Percentiles rank a stretch among this genome's conserved stretches.
Evolutionary conservation across 2,329 filamentous ascomycete genomes (phyloP).

Genomic region (Metarhizium album): DNA sequence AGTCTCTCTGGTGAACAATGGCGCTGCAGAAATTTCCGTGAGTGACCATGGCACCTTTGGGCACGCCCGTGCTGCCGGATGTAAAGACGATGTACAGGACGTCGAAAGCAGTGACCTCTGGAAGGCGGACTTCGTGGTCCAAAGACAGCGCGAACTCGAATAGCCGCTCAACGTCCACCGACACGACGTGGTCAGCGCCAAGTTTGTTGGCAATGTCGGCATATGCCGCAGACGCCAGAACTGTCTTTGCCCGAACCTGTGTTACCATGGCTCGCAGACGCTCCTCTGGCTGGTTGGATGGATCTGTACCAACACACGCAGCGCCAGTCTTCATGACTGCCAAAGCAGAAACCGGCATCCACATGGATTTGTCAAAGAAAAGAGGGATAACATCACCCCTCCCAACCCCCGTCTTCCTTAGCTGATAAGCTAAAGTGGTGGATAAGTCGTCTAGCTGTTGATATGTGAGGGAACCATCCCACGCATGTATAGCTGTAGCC

Average conservation of each 20-base stretch:
- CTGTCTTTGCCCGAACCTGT: constrained; percentile 1
- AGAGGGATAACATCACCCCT: constrained; percentile 12
- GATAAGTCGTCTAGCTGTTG: constrained; percentile 12
- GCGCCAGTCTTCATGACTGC: constrained; percentile 17
- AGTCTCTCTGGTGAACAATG: neutral
- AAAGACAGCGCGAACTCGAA: neutral
- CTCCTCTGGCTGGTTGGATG: constrained; percentile 10
- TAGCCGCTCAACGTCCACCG: neutral
- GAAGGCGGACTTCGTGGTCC: neutral
- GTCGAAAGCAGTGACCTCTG: neutral
- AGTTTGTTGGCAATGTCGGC: neutral
- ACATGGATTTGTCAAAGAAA: constrained; percentile 16
- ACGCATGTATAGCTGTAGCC: constrained; percentile 5
- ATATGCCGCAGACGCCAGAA: constrained; percentile 2
- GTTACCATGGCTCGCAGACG: constrained; percentile 7
- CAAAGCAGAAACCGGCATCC: constrained; percentile 14
- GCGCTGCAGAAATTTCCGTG: constrained; percentile 4
- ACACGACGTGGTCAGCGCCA: neutral
- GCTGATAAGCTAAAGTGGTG: constrained; percentile 8
- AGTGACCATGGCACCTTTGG: constrained; percentile 10
- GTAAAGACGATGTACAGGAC: constrained; percentile 7
- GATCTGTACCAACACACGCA: constrained; percentile 15
- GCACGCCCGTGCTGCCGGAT: constrained; percentile 11
- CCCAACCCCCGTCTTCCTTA: neutral
- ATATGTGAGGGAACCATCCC: constrained; percentile 15